Conservation (phyloP, 169 alveolate genomes). For the Plasmodium falciparum region DNA sequence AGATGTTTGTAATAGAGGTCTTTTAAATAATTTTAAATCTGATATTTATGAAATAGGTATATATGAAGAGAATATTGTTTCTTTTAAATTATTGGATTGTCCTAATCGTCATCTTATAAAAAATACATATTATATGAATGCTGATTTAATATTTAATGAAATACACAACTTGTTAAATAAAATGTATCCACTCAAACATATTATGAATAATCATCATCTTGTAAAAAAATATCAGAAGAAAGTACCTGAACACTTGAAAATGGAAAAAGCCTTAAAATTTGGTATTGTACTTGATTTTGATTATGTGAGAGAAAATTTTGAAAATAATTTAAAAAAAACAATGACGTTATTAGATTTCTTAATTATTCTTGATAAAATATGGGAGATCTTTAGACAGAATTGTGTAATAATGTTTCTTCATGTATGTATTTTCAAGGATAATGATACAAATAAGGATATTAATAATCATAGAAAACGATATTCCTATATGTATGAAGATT, state of each 20-base stretch:
- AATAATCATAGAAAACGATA: not conserved
- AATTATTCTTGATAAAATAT: slow-evolving; percentile 23
- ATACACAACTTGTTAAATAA: slow-evolving; percentile 2
- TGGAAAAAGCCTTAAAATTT: slow-evolving; percentile 13
- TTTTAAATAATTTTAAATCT: too few relatives aligned
- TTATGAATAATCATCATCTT: not conserved
- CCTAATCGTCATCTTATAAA: not conserved
- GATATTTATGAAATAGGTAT: slow-evolving; percentile 4
- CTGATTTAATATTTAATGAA: not conserved
- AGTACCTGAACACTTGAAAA: not conserved
- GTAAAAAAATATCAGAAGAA: slow-evolving; percentile 8
- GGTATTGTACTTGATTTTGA: slow-evolving; percentile 31
- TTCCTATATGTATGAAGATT: slow-evolving; percentile 6
- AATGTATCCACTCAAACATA: slow-evolving; percentile 13
- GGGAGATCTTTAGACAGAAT: slow-evolving; percentile 28
- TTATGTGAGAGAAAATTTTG: slow-evolving; percentile 14
- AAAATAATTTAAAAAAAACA: not conserved
- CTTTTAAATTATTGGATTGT: slow-evolving; percentile 10
- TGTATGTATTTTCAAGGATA: not conserved
- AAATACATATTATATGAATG: slow-evolving; percentile 25
- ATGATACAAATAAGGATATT: slow-evolving; percentile 1
- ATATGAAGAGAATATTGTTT: not conserved
- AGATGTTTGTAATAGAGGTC: too few relatives aligned
- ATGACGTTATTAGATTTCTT: slow-evolving; percentile 17
- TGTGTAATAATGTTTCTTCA: slow-evolving; percentile 32